phyloP scores from a whole-genome alignment of 2,329 filamentous ascomycete species.

The Calonectria naviculata region DNA sequence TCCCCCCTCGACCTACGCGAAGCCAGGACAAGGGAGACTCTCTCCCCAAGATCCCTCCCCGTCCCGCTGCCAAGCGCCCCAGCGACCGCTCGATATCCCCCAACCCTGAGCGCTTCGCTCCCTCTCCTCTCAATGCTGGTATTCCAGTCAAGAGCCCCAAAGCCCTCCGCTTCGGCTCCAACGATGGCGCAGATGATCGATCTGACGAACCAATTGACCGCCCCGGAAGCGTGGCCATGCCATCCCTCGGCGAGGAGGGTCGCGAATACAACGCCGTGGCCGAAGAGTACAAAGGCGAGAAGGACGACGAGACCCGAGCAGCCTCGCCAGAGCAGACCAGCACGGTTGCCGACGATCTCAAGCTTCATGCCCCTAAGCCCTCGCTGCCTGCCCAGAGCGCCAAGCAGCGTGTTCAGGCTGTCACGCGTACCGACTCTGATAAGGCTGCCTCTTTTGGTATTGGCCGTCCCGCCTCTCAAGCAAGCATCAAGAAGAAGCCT shows the following conservation, averaged over 20 bases:
- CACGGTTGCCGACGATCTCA: conserved; percentile 82
- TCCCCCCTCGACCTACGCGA: conserved; percentile 68
- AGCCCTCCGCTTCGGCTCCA: conserved; percentile 48
- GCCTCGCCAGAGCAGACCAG: conserved; percentile 77
- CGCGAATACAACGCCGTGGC: conserved; percentile 79
- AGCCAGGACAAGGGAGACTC: conserved; percentile 58
- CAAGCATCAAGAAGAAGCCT: conserved; percentile 72
- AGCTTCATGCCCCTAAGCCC: conserved; percentile 89
- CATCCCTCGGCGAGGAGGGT: conserved; percentile 90
- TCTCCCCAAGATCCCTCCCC: conserved; percentile 80
- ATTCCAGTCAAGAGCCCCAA: conserved; percentile 61
- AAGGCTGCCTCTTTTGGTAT: conserved; percentile 87
- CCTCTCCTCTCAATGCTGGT: conserved; percentile 85
- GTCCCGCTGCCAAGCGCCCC: conserved; percentile 76
- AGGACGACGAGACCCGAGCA: conserved; percentile 24
- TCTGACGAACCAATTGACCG: conserved; percentile 63
- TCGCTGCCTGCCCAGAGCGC: conserved; percentile 85
- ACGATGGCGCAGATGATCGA: conserved; percentile 45
- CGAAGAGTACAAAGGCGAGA: conserved; percentile 52
- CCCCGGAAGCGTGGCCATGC: conserved; percentile 82
- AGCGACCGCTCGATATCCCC: conserved; percentile 81
- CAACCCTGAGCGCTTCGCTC: conserved; percentile 81
- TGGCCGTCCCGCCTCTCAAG: conserved; percentile 68
- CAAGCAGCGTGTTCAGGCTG: conserved; percentile 82
- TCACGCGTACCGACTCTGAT: conserved; percentile 92